Evolutionary conservation across 495 filamentous ascomycete species (phyloP), one percentile per base, ranked within the genome.

Genomic region (Hypoxylon perforatum): DNA sequence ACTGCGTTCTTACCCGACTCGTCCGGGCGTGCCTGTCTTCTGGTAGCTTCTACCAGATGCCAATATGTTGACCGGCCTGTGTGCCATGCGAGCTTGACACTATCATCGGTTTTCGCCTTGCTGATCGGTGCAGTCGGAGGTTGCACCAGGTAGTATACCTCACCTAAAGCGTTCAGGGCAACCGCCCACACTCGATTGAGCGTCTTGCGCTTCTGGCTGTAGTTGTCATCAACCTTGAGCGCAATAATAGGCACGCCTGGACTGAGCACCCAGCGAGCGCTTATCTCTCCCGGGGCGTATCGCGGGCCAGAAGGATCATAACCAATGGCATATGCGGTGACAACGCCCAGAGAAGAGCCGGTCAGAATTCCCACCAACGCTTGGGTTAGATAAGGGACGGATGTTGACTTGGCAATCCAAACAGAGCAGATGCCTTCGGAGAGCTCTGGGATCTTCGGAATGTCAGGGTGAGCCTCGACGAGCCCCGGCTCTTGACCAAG

Each of bases 241-340:
- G 87, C 86, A 35, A 97, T 86, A 44, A 99, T 94, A 4, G 95
- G 95, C 4, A 99, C 92, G 41, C 95, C 95, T 1, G 95, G 96
- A 64, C 92, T 91, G 21, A 99, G 81, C 19, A 91, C 87, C 93
- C 94, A 98, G 64, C 87, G 88, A 53, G 91, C 90, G 22, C 92
- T 95, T 42, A 93, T 81, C 57, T 94, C 90, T 4, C 92, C 93
- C 23, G 87, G 86, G 36, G 84, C 82, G 65, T 88, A 87, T 17
- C 90, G 88, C 35, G 85, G 82, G 9, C 89, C 88, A 33, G 87
- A 85, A 4, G 86, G 78, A 15, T 88, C 87, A 74, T 88, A 82
- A 33, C 92, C 92, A 5, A 97, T 75, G 12, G 92, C 88, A 76
- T 93, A 97, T 0, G 90, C 83, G 1, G 92, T 90, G 18, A 99